phyloP scores from a whole-genome alignment of 2,329 filamentous ascomycete genomes.

The Exophiala alcalophila region DNA sequence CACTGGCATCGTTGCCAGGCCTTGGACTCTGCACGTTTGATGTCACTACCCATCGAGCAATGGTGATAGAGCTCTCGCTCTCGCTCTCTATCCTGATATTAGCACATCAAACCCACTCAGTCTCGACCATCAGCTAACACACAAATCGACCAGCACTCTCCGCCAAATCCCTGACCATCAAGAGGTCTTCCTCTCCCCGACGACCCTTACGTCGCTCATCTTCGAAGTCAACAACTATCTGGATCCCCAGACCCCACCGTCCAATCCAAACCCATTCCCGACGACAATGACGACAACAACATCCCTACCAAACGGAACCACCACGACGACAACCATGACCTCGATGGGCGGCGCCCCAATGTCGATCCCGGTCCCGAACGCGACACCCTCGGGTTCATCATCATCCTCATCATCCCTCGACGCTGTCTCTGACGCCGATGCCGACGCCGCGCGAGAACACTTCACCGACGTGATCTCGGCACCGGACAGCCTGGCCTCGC shows the following conservation, averaged over 20 bases:
- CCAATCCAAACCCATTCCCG: slow-evolving; percentile 1
- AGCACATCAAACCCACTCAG: neutral
- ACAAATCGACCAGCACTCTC: slow-evolving; percentile 21
- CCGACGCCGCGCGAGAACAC: slow-evolving; percentile 41
- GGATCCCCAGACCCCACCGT: slow-evolving; percentile 29
- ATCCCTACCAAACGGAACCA: slow-evolving; percentile 7
- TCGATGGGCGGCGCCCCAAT: slow-evolving; percentile 3
- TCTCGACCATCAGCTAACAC: neutral
- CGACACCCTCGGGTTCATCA: no score
- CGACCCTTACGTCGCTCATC: slow-evolving; percentile 82
- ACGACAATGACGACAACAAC: slow-evolving; percentile 2
- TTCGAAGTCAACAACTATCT: slow-evolving; percentile 88
- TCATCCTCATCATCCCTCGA: no score
- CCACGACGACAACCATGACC: slow-evolving; percentile 26
- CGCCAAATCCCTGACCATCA: slow-evolving; percentile 61
- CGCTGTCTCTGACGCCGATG: slow-evolving; percentile 8
- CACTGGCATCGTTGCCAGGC: no score
- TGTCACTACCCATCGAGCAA: no score
- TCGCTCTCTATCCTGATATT: neutral
- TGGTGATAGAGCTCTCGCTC: no score
- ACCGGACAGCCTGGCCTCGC: slow-evolving; percentile 28
- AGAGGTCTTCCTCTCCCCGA: slow-evolving; percentile 82
- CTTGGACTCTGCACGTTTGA: no score
- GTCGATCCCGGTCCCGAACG: neutral
- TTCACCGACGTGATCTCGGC: slow-evolving; percentile 46